Base-by-base conservation (phyloP, 345 rosid species). In the Acer campestre region DNA sequence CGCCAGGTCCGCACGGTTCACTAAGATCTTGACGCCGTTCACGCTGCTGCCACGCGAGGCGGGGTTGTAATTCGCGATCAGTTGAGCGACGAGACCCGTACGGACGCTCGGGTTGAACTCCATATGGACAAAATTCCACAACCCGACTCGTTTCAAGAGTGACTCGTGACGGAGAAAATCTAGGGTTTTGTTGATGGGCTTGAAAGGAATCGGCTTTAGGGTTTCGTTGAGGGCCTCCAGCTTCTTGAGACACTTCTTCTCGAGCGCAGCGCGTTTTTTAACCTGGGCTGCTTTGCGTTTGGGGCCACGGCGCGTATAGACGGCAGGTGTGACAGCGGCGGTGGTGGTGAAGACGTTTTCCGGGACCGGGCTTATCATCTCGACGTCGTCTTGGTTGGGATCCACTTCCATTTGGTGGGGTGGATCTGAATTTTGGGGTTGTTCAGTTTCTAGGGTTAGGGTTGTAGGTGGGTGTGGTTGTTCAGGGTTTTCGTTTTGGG, bases 41-140 rank as follows among this genome's bases (percentile, higher is more conserved):
- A 96, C 98, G 73, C 89, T 85, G 72, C 97, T 89, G 69, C 83
- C 59, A 23, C 97, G 89, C 22, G 4, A 1, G 3, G 16, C 8
- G n/a, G 81, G 76, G 67, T 20, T 78, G 68, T 81, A 94, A 49
- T 59, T 88, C 2, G 98, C 97, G 14, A 96, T 80, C 82, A 96
- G 81, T 70, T 89, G 85, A 20, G 86, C 85, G 66, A 96, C 56
- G 20, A 96, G 86, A 80, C 90, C 90, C 22, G 46, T 17, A 13
- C 93, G 95, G 7, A 94, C 65, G 46, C 62, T 71, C 6, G 77
- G 40, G 17, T 91, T 94, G 63, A 95, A 89, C 56, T 90, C 90
- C 84, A 94, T 56, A 63, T 90, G 91, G 16, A 88, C 89, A 68
- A 95, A 94, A 12, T 95, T 94, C 99, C 99, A 95, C 46, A 95